phyloP scores from a whole-genome alignment of 257 asterid genomes.

The Nicotiana otophora region DNA sequence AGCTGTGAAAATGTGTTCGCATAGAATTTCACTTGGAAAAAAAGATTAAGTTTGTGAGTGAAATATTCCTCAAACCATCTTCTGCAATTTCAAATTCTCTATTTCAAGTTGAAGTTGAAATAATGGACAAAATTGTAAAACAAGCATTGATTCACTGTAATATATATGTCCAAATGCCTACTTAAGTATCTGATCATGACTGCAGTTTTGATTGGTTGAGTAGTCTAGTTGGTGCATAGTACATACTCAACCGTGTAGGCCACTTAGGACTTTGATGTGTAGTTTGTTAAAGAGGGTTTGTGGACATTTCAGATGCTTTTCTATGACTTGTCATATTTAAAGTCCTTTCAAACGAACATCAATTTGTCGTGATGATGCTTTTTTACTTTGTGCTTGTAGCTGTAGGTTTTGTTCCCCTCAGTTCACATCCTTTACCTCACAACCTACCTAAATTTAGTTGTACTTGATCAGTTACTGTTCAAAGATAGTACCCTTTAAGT shows the following conservation, averaged over 20 bases:
- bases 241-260: background rate
- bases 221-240: background rate
- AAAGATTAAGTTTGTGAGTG: background rate
- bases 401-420: slow-evolving; percentile 6
- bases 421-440: background rate
- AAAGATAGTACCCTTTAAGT: background rate
- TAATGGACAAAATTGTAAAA: background rate
- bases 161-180: background rate
- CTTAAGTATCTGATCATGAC: slow-evolving; percentile 8
- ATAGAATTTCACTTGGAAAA: background rate
- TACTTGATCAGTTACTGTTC: slow-evolving; percentile 3
- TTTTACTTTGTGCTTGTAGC: background rate
- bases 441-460: slow-evolving; percentile 4
- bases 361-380: slow-evolving; percentile 2
- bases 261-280: slow-evolving; percentile 16
- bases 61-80: background rate
- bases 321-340: background rate
- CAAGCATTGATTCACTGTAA: background rate
- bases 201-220: background rate
- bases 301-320: slow-evolving; percentile 7
- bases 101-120: background rate
- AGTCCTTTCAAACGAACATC: background rate
- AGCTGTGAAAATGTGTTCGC: background rate
- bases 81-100: background rate
- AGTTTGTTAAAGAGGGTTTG: slow-evolving; percentile 18